Conservation (phyloP, 768 basidiomycete genomes). For the Macrolepiota dolichaula region DNA sequence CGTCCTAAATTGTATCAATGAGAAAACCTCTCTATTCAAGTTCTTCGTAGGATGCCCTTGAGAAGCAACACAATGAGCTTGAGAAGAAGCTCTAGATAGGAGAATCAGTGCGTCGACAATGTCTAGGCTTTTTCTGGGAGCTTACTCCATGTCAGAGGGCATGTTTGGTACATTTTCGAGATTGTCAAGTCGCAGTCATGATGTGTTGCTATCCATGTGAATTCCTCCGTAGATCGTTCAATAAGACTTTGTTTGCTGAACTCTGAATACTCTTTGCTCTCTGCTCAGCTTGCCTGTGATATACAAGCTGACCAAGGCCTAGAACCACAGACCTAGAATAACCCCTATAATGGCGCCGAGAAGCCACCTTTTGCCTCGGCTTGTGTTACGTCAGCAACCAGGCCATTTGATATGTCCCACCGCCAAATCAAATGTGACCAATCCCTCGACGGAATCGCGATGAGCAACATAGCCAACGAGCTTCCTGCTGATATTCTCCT, state of each 20-base stretch:
- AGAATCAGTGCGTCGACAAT: not conserved
- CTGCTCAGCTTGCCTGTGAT: not conserved
- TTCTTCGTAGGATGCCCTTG: slow-evolving; percentile 21
- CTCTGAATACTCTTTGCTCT: not conserved
- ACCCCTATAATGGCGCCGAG: not conserved
- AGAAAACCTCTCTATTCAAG: not conserved
- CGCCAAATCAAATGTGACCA: not conserved
- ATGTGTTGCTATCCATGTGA: not conserved
- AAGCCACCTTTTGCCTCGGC: not conserved
- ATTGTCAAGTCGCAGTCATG: not conserved
- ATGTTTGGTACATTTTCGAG: not conserved
- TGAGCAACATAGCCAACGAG: slow-evolving; percentile 1
- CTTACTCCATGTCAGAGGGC: not conserved
- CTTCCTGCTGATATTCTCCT: slow-evolving; percentile 34
- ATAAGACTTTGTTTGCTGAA: not conserved
- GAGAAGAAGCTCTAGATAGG: slow-evolving; percentile 14
- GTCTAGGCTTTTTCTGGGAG: not conserved
- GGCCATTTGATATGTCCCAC: not conserved
- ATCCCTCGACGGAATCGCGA: not conserved
- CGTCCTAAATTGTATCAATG: not conserved
- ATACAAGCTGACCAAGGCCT: not conserved
- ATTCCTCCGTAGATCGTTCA: not conserved
- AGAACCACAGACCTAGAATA: not conserved
- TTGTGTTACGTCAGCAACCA: slow-evolving; percentile 6
- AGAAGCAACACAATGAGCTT: slow-evolving; percentile 22